phyloP scores from a whole-genome alignment of 106 monocot species.

The Allium fistulosum region DNA sequence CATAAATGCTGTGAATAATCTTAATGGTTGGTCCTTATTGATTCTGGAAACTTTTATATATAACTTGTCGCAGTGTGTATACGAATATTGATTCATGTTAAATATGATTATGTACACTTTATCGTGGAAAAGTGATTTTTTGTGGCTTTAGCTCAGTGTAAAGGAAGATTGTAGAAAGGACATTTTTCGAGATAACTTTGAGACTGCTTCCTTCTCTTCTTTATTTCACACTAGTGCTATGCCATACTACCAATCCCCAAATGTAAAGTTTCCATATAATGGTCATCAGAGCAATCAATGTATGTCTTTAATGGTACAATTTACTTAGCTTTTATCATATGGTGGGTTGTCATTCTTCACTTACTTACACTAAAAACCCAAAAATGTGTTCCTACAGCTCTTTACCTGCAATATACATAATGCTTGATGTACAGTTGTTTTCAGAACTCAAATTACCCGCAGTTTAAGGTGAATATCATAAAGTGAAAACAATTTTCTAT shows the following conservation, averaged over 20 bases:
- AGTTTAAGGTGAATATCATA: no score
- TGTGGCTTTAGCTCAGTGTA: constrained; percentile 17
- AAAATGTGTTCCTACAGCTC: neutral
- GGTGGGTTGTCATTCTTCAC: neutral
- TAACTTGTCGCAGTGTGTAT: neutral
- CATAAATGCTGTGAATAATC: constrained; percentile 23
- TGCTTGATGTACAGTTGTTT: neutral
- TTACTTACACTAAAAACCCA: neutral
- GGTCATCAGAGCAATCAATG: neutral
- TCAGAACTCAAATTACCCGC: no score
- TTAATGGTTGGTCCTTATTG: constrained; percentile 30
- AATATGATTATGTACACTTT: constrained; percentile 10
- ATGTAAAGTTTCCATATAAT: neutral
- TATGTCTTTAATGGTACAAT: neutral
- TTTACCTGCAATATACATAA: neutral
- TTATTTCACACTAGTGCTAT: neutral
- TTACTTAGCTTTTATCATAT: neutral
- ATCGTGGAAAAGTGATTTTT: constrained; percentile 10
- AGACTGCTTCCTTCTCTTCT: neutral
- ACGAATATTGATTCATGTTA: neutral
- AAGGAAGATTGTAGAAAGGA: constrained; percentile 8
- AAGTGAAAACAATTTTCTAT: no score
- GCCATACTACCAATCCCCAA: neutral
- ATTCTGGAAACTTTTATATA: neutral
- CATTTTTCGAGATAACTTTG: neutral